A percentile compares a stretch with the other conserved stretches of the same genome.
phyloP scores from a whole-genome alignment of 2,329 filamentous ascomycete genomes.

The Trichoderma atrobrunneum region DNA sequence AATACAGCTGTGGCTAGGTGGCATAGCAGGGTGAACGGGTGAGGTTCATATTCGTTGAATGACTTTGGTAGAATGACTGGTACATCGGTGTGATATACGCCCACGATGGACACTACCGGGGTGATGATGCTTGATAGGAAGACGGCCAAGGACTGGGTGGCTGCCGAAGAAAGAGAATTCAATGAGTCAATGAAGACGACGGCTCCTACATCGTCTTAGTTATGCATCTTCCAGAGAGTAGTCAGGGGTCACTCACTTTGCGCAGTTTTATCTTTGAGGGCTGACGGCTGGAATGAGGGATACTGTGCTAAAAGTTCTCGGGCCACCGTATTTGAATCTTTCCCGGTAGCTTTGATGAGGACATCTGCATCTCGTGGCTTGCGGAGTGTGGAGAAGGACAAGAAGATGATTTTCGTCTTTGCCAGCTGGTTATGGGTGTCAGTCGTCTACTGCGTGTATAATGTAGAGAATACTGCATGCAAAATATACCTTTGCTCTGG shows the following conservation, averaged over 20 bases:
- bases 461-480: neutral
- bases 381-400: conserved; percentile 73
- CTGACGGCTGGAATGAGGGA: conserved; percentile 37
- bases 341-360: conserved; percentile 64
- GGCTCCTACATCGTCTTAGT: conserved; percentile 48
- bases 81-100: conserved; percentile 79
- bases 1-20: conserved; percentile 90
- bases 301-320: conserved; percentile 58
- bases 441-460: neutral
- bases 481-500: conserved; percentile 70
- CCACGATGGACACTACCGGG: conserved; percentile 68
- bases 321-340: conserved; percentile 53
- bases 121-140: conserved; percentile 69
- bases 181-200: conserved; percentile 80
- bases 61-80: conserved; percentile 50
- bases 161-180: conserved; percentile 58
- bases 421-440: conserved; percentile 42
- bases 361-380: conserved; percentile 63
- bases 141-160: conserved; percentile 57
- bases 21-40: conserved; percentile 67
- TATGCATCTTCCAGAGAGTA: neutral
- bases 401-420: conserved; percentile 68
- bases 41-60: conserved; percentile 59
- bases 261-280: conserved; percentile 35
- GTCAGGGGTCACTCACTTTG: conserved; percentile 40